Base-by-base conservation (phyloP, 345 rosid genomes). In the Hypericum perforatum region DNA sequence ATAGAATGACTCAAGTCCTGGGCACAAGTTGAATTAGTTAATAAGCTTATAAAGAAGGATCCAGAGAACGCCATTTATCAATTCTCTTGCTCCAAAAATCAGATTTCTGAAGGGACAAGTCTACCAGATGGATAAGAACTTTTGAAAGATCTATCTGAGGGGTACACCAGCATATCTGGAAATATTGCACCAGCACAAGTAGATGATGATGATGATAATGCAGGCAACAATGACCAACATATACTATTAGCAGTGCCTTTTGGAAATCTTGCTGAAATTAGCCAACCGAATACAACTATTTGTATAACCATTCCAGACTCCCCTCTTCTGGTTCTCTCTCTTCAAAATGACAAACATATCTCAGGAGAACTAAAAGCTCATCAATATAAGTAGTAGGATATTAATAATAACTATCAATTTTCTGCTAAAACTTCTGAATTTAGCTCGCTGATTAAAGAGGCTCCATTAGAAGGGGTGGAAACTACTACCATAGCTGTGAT, bases 1-100 rank as follows among this genome's bases (percentile, higher is more conserved):
- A 63, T 69, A 45, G 68, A 78, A 53, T 75, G 72, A 63, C 62
- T 78, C 45, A 55, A 59, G 61, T 63, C 74, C 45, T 81, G 87
- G 88, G 76, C 68, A 57, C 60, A 54, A 45, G 66, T 16, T 11
- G 78, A 65, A 62, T 60, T 78, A 41, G 43, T 64, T 47, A 60
- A 55, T 51, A 57, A 55, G 47, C 69, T 45, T 37, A 56, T 49
- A 22, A 39, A 46, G 32, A 60, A 49, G 39, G 67, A 63, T 60
- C 57, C 60, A 57, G 70, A 51, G 42, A 64, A 60, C 29, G 57
- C 12, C 55, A 56, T 49, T 63, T 39, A 60, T 47, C 40, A 44
- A 44, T 45, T 57, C 58, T 44, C 54, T 45, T 47, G 36, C 14
- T 52, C 43, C 29, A 45, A 43, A 52, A 66, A 74, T 50, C 70